Base-by-base conservation (phyloP, 805 yeast genomes). In the Brettanomyces anomalus region DNA sequence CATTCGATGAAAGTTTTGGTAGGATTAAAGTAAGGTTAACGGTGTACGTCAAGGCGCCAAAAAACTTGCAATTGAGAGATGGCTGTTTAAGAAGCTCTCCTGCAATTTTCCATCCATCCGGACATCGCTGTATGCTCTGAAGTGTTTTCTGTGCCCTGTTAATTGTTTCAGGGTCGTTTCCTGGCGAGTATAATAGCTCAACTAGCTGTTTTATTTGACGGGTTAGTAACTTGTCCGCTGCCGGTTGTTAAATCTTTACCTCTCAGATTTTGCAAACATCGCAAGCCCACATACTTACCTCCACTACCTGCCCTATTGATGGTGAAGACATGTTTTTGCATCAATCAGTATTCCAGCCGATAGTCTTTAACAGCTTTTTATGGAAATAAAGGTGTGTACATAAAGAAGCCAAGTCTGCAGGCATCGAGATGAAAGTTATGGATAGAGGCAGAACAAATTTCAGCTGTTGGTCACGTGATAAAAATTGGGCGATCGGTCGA, bases 1-100 rank as follows among this genome's bases (percentile, higher is more conserved):
- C 17, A 2, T 15, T 15, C 5, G 5, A 8, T 11, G 19, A 3
- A 10, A 32, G n/a, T 13, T 13, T 14, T 10, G 18, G 15, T 4
- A 33, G 21, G 15, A 14, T 44, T 39, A 14, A 52, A 37, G 16
- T 46, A 36, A 16, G 21, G 19, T 34, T 40, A 4, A 86, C 93
- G 0, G 86, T 73, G 45, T 76, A 78, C 0, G 95, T 86, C 44
- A 84, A 68, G 0, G 94, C 95, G 0, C 95, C 96, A 53, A 86
- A 81, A 57, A 81, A 86, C 53, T 78, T 76, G 47, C 79, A 74
- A 44, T 73, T 74, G 36, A 64, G 50, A 1, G 74, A 68, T 3
- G 55, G 53, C 2, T 56, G 47, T 38, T 46, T 46, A 6, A 86
- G 62, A 17, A 86, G 65, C 33, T 60, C 50, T 31, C 71, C 67